Conservation (phyloP, 2,329 filamentous ascomycete genomes). For the Exophiala mesophila region DNA sequence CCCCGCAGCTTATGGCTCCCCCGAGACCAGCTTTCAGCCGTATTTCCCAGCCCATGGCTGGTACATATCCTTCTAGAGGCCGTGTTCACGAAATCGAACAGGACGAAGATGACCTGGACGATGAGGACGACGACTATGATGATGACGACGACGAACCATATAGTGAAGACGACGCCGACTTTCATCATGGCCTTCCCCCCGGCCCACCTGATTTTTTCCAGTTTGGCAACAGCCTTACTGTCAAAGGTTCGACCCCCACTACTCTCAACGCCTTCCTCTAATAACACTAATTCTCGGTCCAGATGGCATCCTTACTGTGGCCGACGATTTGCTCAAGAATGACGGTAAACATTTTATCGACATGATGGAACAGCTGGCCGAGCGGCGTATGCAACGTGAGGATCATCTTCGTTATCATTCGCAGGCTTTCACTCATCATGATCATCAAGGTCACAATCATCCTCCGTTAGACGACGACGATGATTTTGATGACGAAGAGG, state of each 20-base stretch:
- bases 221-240: conserved; percentile 94
- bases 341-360: conserved; percentile 99
- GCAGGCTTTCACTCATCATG: conserved; percentile 52
- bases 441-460: conserved; percentile 69
- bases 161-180: conserved; percentile 58
- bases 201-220: conserved; percentile 85
- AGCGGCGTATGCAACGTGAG: conserved; percentile 94
- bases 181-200: conserved; percentile 60
- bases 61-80: conserved; percentile 55
- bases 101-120: conserved; percentile 53
- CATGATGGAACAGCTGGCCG: conserved; percentile 99
- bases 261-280: background rate
- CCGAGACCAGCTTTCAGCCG: conserved; percentile 48
- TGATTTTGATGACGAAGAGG: conserved; percentile 71
- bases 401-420: conserved; percentile 74
- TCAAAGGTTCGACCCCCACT: conserved; percentile 60
- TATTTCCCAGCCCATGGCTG: conserved; percentile 40
- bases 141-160: conserved; percentile 65
- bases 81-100: conserved; percentile 58
- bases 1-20: conserved; percentile 63
- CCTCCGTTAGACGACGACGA: conserved; percentile 70
- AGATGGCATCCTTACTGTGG: conserved; percentile 96
- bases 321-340: conserved; percentile 96
- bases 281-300: conserved; percentile 26
- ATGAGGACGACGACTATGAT: conserved; percentile 56